phyloP scores from a whole-genome alignment of 805 yeast species.

The Wickerhamomyces strasburgensis region DNA sequence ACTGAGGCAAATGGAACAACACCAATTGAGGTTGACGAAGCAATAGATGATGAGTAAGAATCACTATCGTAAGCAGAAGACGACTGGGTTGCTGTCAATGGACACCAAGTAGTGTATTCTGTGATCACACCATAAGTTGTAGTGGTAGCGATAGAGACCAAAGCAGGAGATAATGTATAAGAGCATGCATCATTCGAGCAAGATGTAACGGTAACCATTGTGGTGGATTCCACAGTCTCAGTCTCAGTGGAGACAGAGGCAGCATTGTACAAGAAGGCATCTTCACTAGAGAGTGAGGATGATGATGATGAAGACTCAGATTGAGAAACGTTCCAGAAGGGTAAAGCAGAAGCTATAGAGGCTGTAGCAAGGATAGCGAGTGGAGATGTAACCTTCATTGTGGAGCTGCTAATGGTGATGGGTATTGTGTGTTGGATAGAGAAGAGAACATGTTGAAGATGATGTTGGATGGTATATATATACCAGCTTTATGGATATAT shows the following conservation, averaged over 20 bases:
- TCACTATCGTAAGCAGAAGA: too few species aligned
- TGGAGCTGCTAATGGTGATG: too few species aligned
- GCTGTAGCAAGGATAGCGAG: background rate
- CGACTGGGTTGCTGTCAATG: constrained; percentile 10
- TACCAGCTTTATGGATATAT: too few species aligned
- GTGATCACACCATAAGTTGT: constrained; percentile 27
- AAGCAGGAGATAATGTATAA: constrained; percentile 11
- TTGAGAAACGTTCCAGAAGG: constrained; percentile 6
- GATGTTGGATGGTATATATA: too few species aligned
- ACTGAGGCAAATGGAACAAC: background rate
- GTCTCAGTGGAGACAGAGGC: background rate
- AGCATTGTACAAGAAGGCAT: background rate
- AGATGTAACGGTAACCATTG: constrained; percentile 16
- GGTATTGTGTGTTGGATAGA: too few species aligned
- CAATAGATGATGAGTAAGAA: background rate
- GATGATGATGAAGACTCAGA: background rate
- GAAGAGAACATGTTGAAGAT: too few species aligned
- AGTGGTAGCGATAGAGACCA: constrained; percentile 26
- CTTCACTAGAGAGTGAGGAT: background rate
- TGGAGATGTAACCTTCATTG: too few species aligned
- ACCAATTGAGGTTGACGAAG: background rate
- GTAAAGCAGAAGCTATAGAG: constrained; percentile 3
- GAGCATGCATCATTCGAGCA: constrained; percentile 12
- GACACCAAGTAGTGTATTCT: constrained; percentile 23
- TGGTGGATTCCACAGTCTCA: constrained; percentile 3